These are phyloP conservation scores for Morella rubra DNA, from an alignment of 306 rosid genomes.

Conservation along the genomic window DNA sequence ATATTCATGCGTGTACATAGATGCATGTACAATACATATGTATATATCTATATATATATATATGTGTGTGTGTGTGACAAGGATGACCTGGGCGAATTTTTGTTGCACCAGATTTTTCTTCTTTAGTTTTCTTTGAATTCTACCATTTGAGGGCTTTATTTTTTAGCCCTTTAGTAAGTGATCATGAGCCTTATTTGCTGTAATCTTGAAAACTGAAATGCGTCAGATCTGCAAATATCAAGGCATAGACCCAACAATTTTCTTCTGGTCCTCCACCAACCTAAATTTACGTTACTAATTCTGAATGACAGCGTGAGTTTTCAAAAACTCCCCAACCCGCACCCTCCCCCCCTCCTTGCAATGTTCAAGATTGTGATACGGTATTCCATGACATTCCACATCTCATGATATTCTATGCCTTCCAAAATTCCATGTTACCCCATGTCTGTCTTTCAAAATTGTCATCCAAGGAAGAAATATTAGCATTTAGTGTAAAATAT, in stretches of 20 bases:
- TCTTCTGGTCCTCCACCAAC: neutral
- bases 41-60: too few relatives aligned
- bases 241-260: neutral
- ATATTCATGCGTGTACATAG: too few relatives aligned
- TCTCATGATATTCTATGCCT: neutral
- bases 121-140: neutral
- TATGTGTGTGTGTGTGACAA: too few relatives aligned
- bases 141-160: neutral
- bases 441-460: conserved; percentile 1
- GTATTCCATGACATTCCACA: neutral
- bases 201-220: neutral
- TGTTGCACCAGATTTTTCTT: neutral
- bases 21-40: too few relatives aligned
- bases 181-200: neutral
- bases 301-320: neutral
- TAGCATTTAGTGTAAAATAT: conserved; percentile 5
- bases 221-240: neutral
- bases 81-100: neutral
- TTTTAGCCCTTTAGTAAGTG: neutral
- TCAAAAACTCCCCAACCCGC: neutral
- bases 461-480: conserved; percentile 5
- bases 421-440: neutral
- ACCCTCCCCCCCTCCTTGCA: neutral
- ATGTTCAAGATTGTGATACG: neutral
- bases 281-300: neutral